These are phyloP conservation scores for Penicillium italicum DNA, from an alignment of 2,329 filamentous ascomycete genomes.

Conservation along the genomic window DNA sequence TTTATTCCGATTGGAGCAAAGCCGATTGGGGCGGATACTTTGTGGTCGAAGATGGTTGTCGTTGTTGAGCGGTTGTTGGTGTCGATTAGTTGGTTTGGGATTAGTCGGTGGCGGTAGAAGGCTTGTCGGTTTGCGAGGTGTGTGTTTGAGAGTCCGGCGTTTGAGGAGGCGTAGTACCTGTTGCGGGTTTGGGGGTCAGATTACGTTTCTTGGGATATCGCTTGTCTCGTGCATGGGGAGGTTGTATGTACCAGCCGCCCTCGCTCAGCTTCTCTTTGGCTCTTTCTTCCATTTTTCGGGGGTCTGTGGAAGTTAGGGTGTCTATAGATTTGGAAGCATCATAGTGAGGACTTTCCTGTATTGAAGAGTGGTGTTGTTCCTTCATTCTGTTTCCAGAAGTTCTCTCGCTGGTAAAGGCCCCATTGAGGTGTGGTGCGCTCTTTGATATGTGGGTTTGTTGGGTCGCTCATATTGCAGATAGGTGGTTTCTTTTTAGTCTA, in stretches of 20 bases:
- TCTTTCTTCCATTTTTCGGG: constrained; percentile 56
- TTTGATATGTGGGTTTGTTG: constrained; percentile 51
- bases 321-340: not conserved
- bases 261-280: constrained; percentile 56
- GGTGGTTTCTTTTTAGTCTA: not conserved
- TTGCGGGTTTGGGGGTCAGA: not conserved
- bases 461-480: constrained; percentile 36
- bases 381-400: constrained; percentile 54
- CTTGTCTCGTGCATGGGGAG: not conserved
- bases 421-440: constrained; percentile 52
- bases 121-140: constrained; percentile 59
- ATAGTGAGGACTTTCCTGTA: constrained; percentile 38
- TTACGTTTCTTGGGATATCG: not conserved
- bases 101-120: constrained; percentile 62
- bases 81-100: constrained; percentile 60
- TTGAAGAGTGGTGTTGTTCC: constrained; percentile 52
- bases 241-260: constrained; percentile 50
- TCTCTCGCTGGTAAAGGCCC: constrained; percentile 53
- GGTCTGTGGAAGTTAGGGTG: constrained; percentile 32
- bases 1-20: constrained; percentile 65
- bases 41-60: constrained; percentile 59
- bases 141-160: constrained; percentile 52
- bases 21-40: constrained; percentile 58
- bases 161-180: constrained; percentile 38
- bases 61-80: constrained; percentile 57